Evolutionary conservation across 1,284 basidiomycete species (phyloP), one percentile per base, ranked within the genome.

Genomic region (Acaromyces ingoldii): DNA sequence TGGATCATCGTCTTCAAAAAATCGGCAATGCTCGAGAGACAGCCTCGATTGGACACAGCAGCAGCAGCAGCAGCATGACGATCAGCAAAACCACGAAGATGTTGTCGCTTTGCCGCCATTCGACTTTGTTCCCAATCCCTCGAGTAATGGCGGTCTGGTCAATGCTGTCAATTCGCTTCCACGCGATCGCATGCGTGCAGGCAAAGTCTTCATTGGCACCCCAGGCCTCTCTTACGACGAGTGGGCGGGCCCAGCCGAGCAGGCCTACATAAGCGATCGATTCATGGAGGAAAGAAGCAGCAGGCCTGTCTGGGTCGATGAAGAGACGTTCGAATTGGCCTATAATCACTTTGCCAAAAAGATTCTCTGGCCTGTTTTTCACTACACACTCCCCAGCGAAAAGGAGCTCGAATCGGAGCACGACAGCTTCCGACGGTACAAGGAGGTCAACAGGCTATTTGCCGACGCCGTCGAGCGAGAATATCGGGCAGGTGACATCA

Each of bases 261-360:
- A 82, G 52, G 75, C 76, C 24, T 81, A 81, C 39, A 81, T 91
- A 53, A 83, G 88, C 60, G 67, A 76, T 39, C 78, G 82, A 33
- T 82, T 89, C 79, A 67, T 79, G 43, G 76, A 80, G 4, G 79
- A 86, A 62, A 78, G 81, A 33, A 77, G 81, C 0, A 83, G 82
- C 63, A 65, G 84, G 4, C 85, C 87, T 0, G 86, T 91, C 21
- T 90, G 88, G 88, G 84, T 91, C n/a, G 67, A 71, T 7, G 76
- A 76, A 51, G 65, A 69, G 15, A 66, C 69, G 68, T 89, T 89
- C 58, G 81, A 83, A 59, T 82, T 82, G 53, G 85, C 83, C 70
- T 91, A 91, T 65, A 87, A 89, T 72, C 85, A 87, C 63, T 91
- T 89, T 74, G 91, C 89, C 75, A 89, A 91, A 67, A 87, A 88